These are phyloP conservation scores for Triticum aestivum DNA, from an alignment of 176 grass and related monocot genomes.

Conservation along the genomic window IWGSC_CS_RefSeq_v2.1 NC_057814.1:439630897-439631396, in stretches of 20 bases:
- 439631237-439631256: too few relatives aligned
- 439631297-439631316: too few relatives aligned
- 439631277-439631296: too few relatives aligned
- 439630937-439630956: slow-evolving; percentile 78
- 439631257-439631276: too few relatives aligned
- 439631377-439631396: too few relatives aligned
- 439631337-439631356: too few relatives aligned
- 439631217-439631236: background rate
- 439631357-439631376: too few relatives aligned
- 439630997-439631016: slow-evolving; percentile 96
- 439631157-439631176: background rate
- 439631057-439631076: background rate
- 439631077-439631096: slow-evolving; percentile 10
- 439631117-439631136: background rate
- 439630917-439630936: slow-evolving; percentile 90
- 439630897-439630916: slow-evolving; percentile 79
- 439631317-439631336: too few relatives aligned
- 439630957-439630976: slow-evolving; percentile 74
- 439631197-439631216: background rate
- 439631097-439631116: background rate
- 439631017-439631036: slow-evolving; percentile 33
- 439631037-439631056: slow-evolving; percentile 9
- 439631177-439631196: background rate
- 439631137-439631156: background rate
- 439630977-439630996: slow-evolving; percentile 70